These are phyloP conservation scores for Huiozyma sinensis DNA, from an alignment of 805 yeast genomes.

Conservation along the genomic window DNA sequence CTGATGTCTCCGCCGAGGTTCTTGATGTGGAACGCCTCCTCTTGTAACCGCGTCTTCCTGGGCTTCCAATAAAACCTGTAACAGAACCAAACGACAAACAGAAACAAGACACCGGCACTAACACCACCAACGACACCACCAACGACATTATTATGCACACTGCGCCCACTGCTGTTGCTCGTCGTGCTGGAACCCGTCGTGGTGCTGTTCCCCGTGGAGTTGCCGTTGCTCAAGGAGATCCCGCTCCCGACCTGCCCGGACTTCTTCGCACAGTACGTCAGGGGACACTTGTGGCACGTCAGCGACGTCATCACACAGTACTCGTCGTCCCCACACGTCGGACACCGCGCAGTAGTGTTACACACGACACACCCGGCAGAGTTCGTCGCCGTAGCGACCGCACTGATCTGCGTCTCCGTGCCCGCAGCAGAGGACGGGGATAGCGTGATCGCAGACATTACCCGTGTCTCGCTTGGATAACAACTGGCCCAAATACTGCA, in stretches of 20 bases:
- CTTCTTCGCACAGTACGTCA: conserved; percentile 35
- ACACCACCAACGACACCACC: conserved; percentile 67
- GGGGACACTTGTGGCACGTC: conserved; percentile 50
- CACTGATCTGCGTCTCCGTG: background rate
- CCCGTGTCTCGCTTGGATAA: too few relatives aligned
- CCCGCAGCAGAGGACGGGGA: too few relatives aligned
- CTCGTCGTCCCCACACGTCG: conserved; percentile 41
- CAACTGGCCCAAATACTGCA: too few relatives aligned
- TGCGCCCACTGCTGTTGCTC: conserved; percentile 2
- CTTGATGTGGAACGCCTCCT: conserved; percentile 14
- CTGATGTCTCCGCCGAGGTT: conserved; percentile 15
- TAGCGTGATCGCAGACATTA: too few relatives aligned
- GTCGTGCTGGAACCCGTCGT: conserved; percentile 27
- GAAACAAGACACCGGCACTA: conserved; percentile 30
- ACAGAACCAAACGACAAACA: conserved; percentile 29
- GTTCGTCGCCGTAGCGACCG: conserved; percentile 7
- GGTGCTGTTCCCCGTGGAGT: background rate
- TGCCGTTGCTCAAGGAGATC: background rate
- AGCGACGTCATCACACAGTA: conserved; percentile 45
- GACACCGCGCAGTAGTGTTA: conserved; percentile 37
- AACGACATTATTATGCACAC: conserved; percentile 36
- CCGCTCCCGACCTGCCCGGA: conserved; percentile 4
- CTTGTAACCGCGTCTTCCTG: conserved; percentile 23
- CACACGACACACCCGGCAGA: conserved; percentile 34
- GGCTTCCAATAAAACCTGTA: conserved; percentile 35